phyloP scores from a whole-genome alignment of 139 green algal genomes.

The Penium margaritaceum region DNA sequence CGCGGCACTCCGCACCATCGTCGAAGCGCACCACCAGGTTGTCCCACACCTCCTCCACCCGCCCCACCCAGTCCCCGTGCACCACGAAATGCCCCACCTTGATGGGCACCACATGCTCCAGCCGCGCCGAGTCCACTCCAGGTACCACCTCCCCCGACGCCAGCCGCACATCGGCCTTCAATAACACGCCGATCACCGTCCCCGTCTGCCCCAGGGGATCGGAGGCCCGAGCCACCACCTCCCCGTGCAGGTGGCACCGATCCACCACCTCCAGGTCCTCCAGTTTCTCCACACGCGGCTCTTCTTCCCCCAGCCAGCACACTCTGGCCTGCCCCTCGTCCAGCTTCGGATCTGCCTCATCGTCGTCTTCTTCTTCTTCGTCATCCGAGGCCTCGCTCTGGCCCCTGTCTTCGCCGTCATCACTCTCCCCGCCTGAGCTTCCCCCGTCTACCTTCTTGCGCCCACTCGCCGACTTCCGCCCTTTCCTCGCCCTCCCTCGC shows the following conservation, averaged over 20 bases:
- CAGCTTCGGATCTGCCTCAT: not conserved
- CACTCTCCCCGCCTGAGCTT: no score
- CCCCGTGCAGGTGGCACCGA: slow-evolving; percentile 44
- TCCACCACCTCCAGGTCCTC: slow-evolving; percentile 44
- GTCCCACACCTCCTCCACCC: slow-evolving; percentile 35
- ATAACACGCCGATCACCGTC: slow-evolving; percentile 32
- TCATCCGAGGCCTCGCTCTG: no score
- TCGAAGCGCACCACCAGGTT: slow-evolving; percentile 41
- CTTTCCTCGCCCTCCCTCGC: no score
- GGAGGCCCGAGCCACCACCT: slow-evolving; percentile 42
- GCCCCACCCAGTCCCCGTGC: slow-evolving; percentile 37
- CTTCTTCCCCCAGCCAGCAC: slow-evolving; percentile 34
- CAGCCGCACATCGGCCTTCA: slow-evolving; percentile 35
- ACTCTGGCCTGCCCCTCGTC: slow-evolving; percentile 26
- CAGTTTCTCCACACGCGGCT: not conserved
- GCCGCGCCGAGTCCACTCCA: slow-evolving; percentile 11
- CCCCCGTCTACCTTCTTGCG: no score
- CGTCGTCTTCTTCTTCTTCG: slow-evolving; percentile 31
- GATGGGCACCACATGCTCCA: slow-evolving; percentile 21
- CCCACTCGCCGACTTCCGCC: no score
- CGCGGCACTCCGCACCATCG: slow-evolving; percentile 32
- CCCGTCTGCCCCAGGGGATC: slow-evolving; percentile 49
- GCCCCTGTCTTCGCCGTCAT: no score
- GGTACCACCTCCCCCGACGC: not conserved
- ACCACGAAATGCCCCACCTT: slow-evolving; percentile 41